phyloP scores from a whole-genome alignment of 495 filamentous ascomycete genomes.

The Hypoxylon trugodes region DNA sequence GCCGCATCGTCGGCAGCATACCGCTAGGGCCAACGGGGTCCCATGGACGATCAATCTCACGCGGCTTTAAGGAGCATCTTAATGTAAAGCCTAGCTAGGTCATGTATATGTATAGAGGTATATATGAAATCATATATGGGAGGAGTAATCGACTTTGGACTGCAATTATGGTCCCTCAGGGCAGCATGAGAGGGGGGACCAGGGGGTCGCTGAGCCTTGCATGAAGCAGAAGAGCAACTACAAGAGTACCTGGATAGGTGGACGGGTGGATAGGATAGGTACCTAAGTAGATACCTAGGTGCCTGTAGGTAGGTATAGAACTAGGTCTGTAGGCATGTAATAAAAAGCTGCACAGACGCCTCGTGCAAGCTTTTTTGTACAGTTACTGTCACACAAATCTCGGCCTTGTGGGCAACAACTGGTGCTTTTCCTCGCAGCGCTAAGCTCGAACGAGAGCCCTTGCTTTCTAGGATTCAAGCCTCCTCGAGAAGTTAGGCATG shows the following conservation, averaged over 20 bases:
- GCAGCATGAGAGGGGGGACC: background rate
- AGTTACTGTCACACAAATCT: conserved; percentile 45
- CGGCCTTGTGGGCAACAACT: conserved; percentile 37
- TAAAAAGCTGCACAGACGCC: conserved; percentile 39
- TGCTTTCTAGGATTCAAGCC: conserved; percentile 43
- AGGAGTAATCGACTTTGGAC: conserved; percentile 38
- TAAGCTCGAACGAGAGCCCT: conserved; percentile 42
- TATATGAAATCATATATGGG: conserved; percentile 44
- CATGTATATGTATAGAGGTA: too few species aligned
- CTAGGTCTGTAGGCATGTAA: too few species aligned
- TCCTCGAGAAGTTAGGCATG: conserved; percentile 41
- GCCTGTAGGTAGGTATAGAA: too few species aligned
- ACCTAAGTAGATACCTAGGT: too few species aligned
- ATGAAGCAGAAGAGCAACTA: conserved; percentile 40
- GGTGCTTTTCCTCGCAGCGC: conserved; percentile 30
- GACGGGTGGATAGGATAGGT: too few species aligned
- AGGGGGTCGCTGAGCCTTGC: conserved; percentile 36
- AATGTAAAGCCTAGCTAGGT: too few species aligned
- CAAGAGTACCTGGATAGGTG: too few species aligned
- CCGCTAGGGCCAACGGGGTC: conserved; percentile 17
- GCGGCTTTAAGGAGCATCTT: too few species aligned
- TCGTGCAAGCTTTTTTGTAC: conserved; percentile 40
- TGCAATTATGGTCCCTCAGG: conserved; percentile 29
- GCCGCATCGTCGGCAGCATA: conserved; percentile 36
- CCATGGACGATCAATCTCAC: conserved; percentile 29